Conservation (phyloP, 805 yeast species). For the Saturnispora sanitii region DNA sequence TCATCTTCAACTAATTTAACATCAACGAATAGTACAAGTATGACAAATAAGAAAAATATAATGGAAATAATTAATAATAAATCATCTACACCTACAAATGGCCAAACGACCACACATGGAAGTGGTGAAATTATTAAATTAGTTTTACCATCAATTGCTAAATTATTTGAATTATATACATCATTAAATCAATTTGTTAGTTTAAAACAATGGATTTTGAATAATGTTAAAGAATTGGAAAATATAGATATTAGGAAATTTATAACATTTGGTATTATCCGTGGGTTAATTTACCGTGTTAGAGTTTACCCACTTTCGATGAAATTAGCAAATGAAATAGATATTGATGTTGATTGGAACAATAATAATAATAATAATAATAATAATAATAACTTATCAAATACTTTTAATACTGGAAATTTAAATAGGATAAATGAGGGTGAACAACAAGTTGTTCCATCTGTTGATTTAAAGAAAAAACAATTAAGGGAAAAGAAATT, state of each 20-base stretch:
- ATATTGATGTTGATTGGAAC: background rate
- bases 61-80: too few relatives aligned
- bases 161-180: constrained; percentile 63
- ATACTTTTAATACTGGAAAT: too few relatives aligned
- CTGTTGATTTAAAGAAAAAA: background rate
- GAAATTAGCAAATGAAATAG: constrained; percentile 2
- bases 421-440: constrained; percentile 1
- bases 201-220: constrained; percentile 72
- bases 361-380: too few relatives aligned
- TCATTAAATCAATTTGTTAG: constrained; percentile 71
- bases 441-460: background rate
- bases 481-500: constrained; percentile 2
- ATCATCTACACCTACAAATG: background rate
- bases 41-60: too few relatives aligned
- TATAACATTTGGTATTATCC: constrained; percentile 74
- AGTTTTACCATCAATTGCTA: constrained; percentile 50
- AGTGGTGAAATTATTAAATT: constrained; percentile 10
- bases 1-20: background rate
- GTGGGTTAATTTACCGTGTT: constrained; percentile 75
- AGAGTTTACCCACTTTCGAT: constrained; percentile 73
- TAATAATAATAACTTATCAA: too few relatives aligned
- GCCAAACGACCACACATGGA: background rate
- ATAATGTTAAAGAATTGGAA: constrained; percentile 45
- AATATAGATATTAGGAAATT: constrained; percentile 78
- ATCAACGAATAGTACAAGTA: background rate